phyloP scores from a whole-genome alignment of 2,329 filamentous ascomycete species.

The Aureobasidium sp. region DNA sequence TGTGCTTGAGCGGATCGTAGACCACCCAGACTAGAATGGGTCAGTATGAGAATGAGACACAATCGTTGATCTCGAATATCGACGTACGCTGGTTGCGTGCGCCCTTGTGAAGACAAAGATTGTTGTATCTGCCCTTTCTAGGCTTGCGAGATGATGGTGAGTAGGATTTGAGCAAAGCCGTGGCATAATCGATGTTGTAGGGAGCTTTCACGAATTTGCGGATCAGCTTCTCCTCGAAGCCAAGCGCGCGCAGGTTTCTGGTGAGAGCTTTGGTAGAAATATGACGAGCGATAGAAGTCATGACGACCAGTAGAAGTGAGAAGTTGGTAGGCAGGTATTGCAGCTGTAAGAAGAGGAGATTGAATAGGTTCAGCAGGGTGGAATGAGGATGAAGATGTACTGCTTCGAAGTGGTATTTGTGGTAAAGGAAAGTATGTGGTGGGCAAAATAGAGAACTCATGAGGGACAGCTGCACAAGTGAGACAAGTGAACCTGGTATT shows the following conservation, averaged over 20 bases:
- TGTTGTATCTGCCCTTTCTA: background rate
- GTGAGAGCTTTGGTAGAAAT: background rate
- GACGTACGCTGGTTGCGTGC: background rate
- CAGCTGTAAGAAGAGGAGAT: background rate
- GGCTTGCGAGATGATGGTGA: background rate
- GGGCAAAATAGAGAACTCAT: background rate
- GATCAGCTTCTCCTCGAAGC: background rate
- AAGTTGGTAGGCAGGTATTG: background rate
- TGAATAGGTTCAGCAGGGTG: background rate
- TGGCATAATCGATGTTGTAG: background rate
- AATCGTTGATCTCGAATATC: too few relatives aligned
- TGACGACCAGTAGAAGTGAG: background rate
- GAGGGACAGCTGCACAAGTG: background rate
- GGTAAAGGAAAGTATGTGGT: background rate
- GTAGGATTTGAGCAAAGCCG: background rate
- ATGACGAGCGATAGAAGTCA: background rate
- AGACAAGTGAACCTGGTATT: background rate
- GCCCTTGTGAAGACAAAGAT: background rate
- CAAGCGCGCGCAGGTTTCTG: background rate
- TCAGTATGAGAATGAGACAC: background rate
- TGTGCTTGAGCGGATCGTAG: conserved; percentile 9
- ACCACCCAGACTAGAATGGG: background rate
- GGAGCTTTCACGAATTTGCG: background rate
- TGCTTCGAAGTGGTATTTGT: background rate
- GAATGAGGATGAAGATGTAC: background rate